Evolutionary conservation across 139 green algal genomes (phyloP).

Genomic region (Nannochloris sp.): DNA sequence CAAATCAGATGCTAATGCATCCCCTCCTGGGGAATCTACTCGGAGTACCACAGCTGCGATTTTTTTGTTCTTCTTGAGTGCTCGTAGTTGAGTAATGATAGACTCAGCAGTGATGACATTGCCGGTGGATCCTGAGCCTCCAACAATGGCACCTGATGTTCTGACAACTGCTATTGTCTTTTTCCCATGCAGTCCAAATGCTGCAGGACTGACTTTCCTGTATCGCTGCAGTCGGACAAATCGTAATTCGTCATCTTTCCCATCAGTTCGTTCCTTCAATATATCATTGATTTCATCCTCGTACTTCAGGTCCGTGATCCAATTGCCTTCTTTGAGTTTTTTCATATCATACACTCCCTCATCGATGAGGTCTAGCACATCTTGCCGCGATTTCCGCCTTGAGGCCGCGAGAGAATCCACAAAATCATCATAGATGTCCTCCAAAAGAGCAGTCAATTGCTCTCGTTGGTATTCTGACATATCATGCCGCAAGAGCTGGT

Average conservation of each 20-base stretch:
- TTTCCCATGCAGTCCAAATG: slow-evolving; percentile 54
- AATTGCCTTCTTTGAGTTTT: slow-evolving; percentile 44
- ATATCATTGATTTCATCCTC: slow-evolving; percentile 75
- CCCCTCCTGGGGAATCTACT: slow-evolving; percentile 79
- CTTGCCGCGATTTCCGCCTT: slow-evolving; percentile 50
- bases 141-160: slow-evolving; percentile 45
- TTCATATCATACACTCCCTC: slow-evolving; percentile 63
- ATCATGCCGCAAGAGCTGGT: slow-evolving; percentile 82
- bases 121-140: slow-evolving; percentile 12
- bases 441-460: slow-evolving; percentile 76
- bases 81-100: slow-evolving; percentile 49
- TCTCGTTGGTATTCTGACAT: slow-evolving; percentile 74
- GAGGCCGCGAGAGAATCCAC: slow-evolving; percentile 41
- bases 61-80: slow-evolving; percentile 36
- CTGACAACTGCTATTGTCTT: slow-evolving; percentile 79
- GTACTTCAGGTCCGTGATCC: slow-evolving; percentile 71
- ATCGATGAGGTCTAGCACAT: slow-evolving; percentile 67
- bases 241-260: slow-evolving; percentile 48
- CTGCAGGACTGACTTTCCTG: slow-evolving; percentile 36
- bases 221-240: slow-evolving; percentile 57
- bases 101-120: slow-evolving; percentile 30
- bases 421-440: slow-evolving; percentile 76
- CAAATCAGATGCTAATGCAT: slow-evolving; percentile 86
- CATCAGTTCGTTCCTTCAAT: slow-evolving; percentile 56
- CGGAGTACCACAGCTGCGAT: slow-evolving; percentile 76